Percentiles rank a stretch among this genome's conserved stretches.
Evolutionary conservation across 2,329 filamentous ascomycete genomes (phyloP).

Genomic region (Canariomyces notabilis): DNA sequence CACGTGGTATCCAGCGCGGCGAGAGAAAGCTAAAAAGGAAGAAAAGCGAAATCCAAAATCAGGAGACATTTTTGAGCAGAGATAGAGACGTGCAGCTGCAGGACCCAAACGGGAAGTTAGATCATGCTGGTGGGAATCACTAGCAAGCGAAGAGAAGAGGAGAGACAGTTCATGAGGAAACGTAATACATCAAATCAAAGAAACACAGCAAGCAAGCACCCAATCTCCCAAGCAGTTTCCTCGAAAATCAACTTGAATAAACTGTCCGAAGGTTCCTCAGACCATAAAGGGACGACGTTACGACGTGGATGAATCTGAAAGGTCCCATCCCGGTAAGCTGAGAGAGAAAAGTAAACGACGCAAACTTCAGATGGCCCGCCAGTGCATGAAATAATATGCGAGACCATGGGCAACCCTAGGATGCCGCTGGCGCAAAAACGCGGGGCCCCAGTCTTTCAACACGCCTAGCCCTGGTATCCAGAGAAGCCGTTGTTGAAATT

Average conservation of each 20-base stretch:
- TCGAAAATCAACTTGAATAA: conserved; percentile 19
- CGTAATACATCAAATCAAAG: conserved; percentile 14
- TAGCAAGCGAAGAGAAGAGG: conserved; percentile 16
- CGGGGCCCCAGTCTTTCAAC: background rate
- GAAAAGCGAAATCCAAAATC: conserved; percentile 18
- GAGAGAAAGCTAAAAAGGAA: conserved; percentile 5
- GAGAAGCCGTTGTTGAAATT: conserved; percentile 59
- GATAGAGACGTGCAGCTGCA: conserved; percentile 14
- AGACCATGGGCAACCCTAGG: background rate
- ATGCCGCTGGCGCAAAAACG: conserved; percentile 3
- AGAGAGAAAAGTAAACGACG: conserved; percentile 12
- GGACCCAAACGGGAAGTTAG: conserved; percentile 10
- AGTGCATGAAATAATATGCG: conserved; percentile 1
- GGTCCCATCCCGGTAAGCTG: conserved; percentile 6
- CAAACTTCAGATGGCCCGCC: conserved; percentile 12
- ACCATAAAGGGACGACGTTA: conserved; percentile 18
- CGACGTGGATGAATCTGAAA: conserved; percentile 15
- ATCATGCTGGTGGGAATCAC: conserved; percentile 24
- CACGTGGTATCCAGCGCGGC: conserved; percentile 28
- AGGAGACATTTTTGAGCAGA: conserved; percentile 19
- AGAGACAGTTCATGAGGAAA: conserved; percentile 14
- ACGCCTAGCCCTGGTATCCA: conserved; percentile 54
- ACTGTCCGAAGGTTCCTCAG: conserved; percentile 19
- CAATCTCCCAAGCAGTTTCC: conserved; percentile 21
- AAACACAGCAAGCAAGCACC: conserved; percentile 20